Evolutionary conservation across 768 basidiomycete species (phyloP), one percentile per base, ranked within the genome.

Genomic region (Amanita jacksonii): DNA sequence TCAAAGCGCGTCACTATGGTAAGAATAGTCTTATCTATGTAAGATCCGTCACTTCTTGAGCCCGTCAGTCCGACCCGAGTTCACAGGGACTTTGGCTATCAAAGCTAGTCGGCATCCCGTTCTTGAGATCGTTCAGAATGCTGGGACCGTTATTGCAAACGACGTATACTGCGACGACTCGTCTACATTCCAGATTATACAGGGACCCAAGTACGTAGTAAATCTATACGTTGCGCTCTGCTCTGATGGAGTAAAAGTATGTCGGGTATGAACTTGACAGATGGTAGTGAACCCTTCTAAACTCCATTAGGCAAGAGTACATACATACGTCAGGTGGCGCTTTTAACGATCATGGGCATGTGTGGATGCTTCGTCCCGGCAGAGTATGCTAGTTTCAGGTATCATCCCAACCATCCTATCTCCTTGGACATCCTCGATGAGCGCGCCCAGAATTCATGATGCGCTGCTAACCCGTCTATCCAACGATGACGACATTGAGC

Each of bases 401-500:
- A 38, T 35, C 18, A 61, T 38, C 20, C 34, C 40, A 0, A 33
- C 3, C 16, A 8, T 23, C 20, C 13, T 18, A n/a, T 42, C 18
- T 32, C 18, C 7, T n/a, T 10, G 3, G 31, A 7, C 19, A 8
- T 24, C 27, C 12, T 15, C 15, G 40, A 34, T 33, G 22, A 13
- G 36, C 22, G 15, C 48, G 22, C 20, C 3, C 39, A 89, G 85
- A 22, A 70, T 91, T 2, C 85, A 93, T 48, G 89, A 94, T 49
- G 73, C 81, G 0, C 69, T 98, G 4, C 71, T 98, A 19, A 85
- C 81, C 0, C 78, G 94, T 2, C 67, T 99, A 13, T 94, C 90
- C 1, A 97, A 98, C 52, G 92, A 98, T 51, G 92, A 97, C 54
- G 83, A 90, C 52, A 73, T 92, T 56, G 90, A 94, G 60, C 84